A percentile compares a stretch with the other conserved stretches of the same genome.
Evolutionary conservation across 1,284 basidiomycete species (phyloP).

Genomic region (Fomitopsis betulina): DNA sequence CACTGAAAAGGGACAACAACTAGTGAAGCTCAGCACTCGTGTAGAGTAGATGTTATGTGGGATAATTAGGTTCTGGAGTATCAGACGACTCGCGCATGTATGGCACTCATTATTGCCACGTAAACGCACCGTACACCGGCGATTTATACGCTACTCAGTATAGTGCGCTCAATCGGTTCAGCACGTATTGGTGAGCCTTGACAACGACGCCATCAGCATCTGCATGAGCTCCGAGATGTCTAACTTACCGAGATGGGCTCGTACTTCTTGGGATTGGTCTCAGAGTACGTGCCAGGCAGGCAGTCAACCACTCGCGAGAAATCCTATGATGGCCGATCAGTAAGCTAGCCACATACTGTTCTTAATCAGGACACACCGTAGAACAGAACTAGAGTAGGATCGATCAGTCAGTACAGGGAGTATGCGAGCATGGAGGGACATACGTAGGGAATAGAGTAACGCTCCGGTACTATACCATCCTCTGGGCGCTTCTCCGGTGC

Average conservation of each 20-base stretch:
- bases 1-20: too few species aligned
- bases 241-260: conserved; percentile 32
- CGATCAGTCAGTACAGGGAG: conserved; percentile 6
- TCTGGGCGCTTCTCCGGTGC: conserved; percentile 31
- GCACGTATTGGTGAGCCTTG: background rate
- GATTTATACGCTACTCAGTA: background rate
- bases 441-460: conserved; percentile 58
- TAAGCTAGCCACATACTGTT: background rate
- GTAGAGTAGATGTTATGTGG: too few species aligned
- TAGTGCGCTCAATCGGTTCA: background rate
- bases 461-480: conserved; percentile 37
- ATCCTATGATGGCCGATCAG: conserved; percentile 33
- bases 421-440: background rate
- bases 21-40: too few species aligned
- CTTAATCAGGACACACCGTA: conserved; percentile 27
- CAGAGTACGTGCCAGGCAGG: conserved; percentile 48
- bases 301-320: conserved; percentile 39
- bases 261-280: conserved; percentile 36
- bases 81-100: too few species aligned
- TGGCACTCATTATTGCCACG: too few species aligned
- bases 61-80: too few species aligned
- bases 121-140: too few species aligned
- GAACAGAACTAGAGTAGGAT: conserved; percentile 35
- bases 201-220: background rate
- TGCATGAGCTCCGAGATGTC: background rate